These are phyloP conservation scores for Lachnellula suecica DNA, from an alignment of 2,329 filamentous ascomycete species.

Conservation along the genomic window DNA sequence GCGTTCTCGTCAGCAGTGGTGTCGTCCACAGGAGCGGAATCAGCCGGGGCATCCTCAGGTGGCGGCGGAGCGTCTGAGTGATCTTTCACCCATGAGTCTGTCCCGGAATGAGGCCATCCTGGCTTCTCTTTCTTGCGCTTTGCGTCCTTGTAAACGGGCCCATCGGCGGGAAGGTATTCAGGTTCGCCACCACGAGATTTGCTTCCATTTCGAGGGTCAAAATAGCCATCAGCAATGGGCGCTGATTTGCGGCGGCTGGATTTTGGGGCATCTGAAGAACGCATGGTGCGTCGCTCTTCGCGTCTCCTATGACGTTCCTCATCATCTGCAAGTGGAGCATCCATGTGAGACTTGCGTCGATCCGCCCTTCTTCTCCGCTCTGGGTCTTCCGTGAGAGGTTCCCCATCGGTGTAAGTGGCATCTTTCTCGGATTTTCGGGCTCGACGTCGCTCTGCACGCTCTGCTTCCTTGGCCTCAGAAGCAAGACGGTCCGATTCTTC, in stretches of 20 bases:
- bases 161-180: conserved; percentile 28
- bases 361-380: conserved; percentile 41
- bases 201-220: conserved; percentile 43
- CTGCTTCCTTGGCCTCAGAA: conserved; percentile 39
- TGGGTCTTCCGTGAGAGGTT: conserved; percentile 46
- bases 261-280: conserved; percentile 33
- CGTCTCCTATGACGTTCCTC: conserved; percentile 53
- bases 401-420: conserved; percentile 42
- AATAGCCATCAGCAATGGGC: conserved; percentile 44
- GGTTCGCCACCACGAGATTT: conserved; percentile 35
- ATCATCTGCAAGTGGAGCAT: conserved; percentile 47
- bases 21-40: conserved; percentile 24
- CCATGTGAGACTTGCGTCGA: conserved; percentile 47
- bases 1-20: conserved; percentile 27
- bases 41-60: conserved; percentile 38
- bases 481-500: conserved; percentile 40
- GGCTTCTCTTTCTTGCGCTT: conserved; percentile 31
- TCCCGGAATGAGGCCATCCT: conserved; percentile 62
- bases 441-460: conserved; percentile 49
- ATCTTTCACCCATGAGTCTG: conserved; percentile 66
- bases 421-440: conserved; percentile 42
- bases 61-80: conserved; percentile 61
- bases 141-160: conserved; percentile 27
- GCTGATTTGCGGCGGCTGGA: conserved; percentile 43
- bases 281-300: conserved; percentile 49